Percentiles rank a stretch among this genome's conserved stretches.
Conservation (phyloP, 768 basidiomycete genomes). For the Cystofilobasidium macerans region DNA sequence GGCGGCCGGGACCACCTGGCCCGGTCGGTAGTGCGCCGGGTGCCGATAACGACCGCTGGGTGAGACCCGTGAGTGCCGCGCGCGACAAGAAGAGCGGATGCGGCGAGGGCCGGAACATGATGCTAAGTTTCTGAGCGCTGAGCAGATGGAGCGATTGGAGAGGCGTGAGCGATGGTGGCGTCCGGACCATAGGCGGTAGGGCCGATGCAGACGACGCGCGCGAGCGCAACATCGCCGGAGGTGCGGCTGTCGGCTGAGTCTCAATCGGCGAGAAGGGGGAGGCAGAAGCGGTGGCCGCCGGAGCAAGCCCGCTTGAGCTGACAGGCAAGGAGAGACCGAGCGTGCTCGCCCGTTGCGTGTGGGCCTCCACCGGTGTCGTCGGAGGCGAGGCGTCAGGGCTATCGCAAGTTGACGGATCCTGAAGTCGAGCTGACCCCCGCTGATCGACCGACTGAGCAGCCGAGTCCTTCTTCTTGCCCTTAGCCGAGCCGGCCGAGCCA, state of each 20-base stretch:
- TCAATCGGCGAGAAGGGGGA: background rate
- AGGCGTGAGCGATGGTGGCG: constrained; percentile 15
- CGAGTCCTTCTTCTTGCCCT: background rate
- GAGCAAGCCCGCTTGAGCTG: no score
- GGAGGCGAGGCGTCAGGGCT: background rate
- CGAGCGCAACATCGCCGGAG: background rate
- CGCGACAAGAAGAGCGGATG: constrained; percentile 19
- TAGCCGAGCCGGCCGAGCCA: no score
- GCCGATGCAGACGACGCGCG: background rate
- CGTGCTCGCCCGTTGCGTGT: background rate
- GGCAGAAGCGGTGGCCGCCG: no score
- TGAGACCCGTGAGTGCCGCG: background rate
- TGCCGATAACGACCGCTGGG: background rate
- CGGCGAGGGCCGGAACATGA: constrained; percentile 19
- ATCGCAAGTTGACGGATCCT: no score
- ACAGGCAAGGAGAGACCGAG: background rate
- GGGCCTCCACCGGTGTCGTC: background rate
- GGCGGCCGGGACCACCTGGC: background rate
- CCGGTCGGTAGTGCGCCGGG: background rate
- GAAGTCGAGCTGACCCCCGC: no score
- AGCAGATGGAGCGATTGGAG: constrained; percentile 23
- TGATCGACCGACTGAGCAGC: background rate
- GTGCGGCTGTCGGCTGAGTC: background rate
- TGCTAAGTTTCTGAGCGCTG: constrained; percentile 17
- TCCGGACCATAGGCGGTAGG: background rate